These are phyloP conservation scores for Exsudoporus frostii DNA, from an alignment of 768 basidiomycete species.

Conservation along the genomic window DNA sequence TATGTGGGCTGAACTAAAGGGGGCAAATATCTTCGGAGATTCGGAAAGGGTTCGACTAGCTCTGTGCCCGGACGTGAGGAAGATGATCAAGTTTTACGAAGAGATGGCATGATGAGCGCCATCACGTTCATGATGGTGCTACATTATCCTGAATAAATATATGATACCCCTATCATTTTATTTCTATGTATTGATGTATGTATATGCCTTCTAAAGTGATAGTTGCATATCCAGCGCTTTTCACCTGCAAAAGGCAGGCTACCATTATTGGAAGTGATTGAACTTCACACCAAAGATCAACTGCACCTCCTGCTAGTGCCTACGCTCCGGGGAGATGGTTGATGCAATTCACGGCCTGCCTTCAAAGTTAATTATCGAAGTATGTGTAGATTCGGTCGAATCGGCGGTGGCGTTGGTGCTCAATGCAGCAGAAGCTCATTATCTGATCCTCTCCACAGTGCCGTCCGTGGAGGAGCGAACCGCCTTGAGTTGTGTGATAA, in stretches of 20 bases:
- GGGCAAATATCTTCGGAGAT: constrained; percentile 50
- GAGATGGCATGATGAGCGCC: constrained; percentile 23
- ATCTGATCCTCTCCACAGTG: constrained; percentile 40
- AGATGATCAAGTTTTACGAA: constrained; percentile 61
- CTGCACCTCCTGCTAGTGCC: not conserved
- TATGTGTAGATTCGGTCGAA: constrained; percentile 75
- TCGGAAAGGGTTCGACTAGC: constrained; percentile 65
- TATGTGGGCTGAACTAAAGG: constrained; percentile 57
- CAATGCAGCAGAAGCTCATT: not conserved
- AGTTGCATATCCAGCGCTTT: not conserved
- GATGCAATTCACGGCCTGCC: not conserved
- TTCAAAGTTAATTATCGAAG: constrained; percentile 41
- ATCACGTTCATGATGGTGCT: not conserved
- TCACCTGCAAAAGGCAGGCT: not conserved
- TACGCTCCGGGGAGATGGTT: constrained; percentile 4
- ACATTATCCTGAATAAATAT: not conserved
- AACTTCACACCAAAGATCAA: not conserved
- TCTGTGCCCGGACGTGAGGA: constrained; percentile 61
- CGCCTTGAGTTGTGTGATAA: constrained; percentile 76
- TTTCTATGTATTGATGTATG: not conserved
- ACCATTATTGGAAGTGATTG: constrained; percentile 6
- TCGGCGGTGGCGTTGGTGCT: constrained; percentile 61
- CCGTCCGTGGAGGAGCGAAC: constrained; percentile 67
- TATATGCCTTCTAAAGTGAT: not conserved
- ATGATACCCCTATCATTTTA: not conserved